Conservation (phyloP, 345 rosid species). For the Atalantia buxifolia region DNA sequence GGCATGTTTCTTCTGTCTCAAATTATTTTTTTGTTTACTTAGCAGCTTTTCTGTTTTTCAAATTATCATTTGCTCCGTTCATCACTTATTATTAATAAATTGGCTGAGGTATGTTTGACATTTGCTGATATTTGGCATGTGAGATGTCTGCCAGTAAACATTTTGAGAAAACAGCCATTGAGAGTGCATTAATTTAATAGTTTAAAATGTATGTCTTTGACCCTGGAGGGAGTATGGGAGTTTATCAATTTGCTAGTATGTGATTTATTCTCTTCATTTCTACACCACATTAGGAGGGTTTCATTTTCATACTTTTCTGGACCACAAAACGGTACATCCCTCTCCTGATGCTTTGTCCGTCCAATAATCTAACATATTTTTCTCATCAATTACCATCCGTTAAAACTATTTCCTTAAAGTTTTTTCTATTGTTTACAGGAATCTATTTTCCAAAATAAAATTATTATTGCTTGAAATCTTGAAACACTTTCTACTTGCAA, state of each 20-base stretch:
- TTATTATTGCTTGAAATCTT: neutral
- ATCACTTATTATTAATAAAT: neutral
- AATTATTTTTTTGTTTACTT: slow-evolving; percentile 17
- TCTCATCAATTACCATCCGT: neutral
- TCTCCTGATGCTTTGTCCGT: neutral
- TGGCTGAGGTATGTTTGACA: neutral
- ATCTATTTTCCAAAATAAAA: neutral
- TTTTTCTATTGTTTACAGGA: neutral
- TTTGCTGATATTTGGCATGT: neutral
- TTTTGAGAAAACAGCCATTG: neutral
- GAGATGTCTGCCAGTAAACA: neutral
- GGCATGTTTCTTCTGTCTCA: slow-evolving; percentile 43
- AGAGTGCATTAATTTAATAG: neutral
- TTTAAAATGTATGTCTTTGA: neutral
- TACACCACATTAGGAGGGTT: neutral
- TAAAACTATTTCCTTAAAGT: neutral
- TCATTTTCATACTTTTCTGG: neutral
- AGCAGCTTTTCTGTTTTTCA: slow-evolving; percentile 1
- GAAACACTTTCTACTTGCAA: neutral
- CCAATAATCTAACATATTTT: neutral
- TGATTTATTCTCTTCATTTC: neutral
- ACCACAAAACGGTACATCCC: neutral
- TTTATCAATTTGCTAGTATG: neutral
- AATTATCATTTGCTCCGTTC: neutral
- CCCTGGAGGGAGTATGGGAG: neutral